Percentiles rank a stretch among this genome's conserved stretches.
phyloP scores from a whole-genome alignment of 306 rosid species.

The Acacia melanoxylon region DNA sequence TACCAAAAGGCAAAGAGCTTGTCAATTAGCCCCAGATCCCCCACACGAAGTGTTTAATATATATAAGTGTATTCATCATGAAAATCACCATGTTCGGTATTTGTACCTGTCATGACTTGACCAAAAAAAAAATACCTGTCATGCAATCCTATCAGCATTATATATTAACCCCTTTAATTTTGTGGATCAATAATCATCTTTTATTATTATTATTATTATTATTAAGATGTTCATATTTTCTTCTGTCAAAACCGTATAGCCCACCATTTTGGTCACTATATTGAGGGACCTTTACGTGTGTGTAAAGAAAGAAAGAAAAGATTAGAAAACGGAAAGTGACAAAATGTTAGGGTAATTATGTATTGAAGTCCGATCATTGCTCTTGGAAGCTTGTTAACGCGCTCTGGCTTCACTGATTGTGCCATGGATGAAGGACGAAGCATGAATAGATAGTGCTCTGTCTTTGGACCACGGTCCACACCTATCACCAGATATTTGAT shows the following conservation, averaged over 20 bases:
- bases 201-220: too few relatives aligned
- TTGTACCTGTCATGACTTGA: constrained; percentile 39
- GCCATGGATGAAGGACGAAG: constrained; percentile 36
- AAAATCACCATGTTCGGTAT: constrained; percentile 35
- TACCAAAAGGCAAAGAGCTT: constrained; percentile 31
- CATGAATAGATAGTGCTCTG: background rate
- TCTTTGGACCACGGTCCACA: constrained; percentile 43
- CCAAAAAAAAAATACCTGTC: too few relatives aligned
- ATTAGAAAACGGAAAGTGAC: constrained; percentile 38
- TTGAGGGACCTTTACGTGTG: background rate
- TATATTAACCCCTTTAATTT: too few relatives aligned
- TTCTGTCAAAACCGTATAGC: too few relatives aligned
- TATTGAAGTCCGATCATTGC: constrained; percentile 33
- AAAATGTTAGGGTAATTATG: constrained; percentile 37
- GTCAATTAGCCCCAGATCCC: constrained; percentile 61
- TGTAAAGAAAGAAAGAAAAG: background rate
- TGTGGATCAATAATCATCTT: too few relatives aligned
- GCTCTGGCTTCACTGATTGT: constrained; percentile 34
- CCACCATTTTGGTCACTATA: too few relatives aligned
- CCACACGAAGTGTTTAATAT: constrained; percentile 44
- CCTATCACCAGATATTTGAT: constrained; percentile 25
- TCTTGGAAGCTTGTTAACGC: constrained; percentile 33
- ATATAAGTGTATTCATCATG: constrained; percentile 6
- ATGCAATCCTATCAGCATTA: constrained; percentile 37
- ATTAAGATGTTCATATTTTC: too few relatives aligned